A percentile compares a stretch with the other conserved stretches of the same genome.
Evolutionary conservation across 257 asterid genomes (phyloP).

Genomic region (Solanum megistacrolobum): DNA sequence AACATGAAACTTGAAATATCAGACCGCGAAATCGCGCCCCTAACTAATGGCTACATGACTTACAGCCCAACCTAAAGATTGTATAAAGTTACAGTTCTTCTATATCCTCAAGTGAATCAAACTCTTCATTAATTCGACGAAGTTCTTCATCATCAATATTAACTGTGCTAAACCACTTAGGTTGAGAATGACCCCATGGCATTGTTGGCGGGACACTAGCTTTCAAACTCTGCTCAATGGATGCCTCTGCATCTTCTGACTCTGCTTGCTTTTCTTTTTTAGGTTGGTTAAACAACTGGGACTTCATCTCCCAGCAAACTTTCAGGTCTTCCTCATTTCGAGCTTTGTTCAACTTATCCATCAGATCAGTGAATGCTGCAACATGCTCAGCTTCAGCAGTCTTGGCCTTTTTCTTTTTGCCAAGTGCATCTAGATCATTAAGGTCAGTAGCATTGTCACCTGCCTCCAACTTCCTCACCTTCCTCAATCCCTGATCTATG

Average conservation of each 20-base stretch:
- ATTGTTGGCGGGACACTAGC: conserved; percentile 5
- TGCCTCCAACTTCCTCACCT: conserved; percentile 32
- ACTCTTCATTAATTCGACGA: conserved; percentile 34
- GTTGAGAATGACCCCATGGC: conserved; percentile 16
- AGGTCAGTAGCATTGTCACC: conserved; percentile 20
- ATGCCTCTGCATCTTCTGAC: conserved; percentile 5
- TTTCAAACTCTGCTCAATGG: conserved; percentile 9
- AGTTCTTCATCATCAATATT: conserved; percentile 44
- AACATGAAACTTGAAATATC: not conserved
- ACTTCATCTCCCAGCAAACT: conserved; percentile 49
- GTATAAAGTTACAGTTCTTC: conserved; percentile 33
- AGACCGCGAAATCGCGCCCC: not conserved
- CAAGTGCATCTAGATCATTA: conserved; percentile 39
- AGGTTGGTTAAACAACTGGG: conserved; percentile 32
- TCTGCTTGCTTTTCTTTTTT: conserved; percentile 12
- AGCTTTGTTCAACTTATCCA: conserved; percentile 64
- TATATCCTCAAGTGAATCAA: conserved; percentile 52
- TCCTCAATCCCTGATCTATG: conserved; percentile 62
- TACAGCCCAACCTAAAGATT: not conserved
- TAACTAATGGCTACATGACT: not conserved
- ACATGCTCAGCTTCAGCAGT: conserved; percentile 35
- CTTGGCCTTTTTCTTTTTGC: conserved; percentile 41
- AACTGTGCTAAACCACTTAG: conserved; percentile 44
- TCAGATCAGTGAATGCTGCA: conserved; percentile 38
- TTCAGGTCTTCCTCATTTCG: conserved; percentile 67